phyloP scores from a whole-genome alignment of 192 early-diverging fungal genomes.

The Gryganskiella cystojenkinii region DNA sequence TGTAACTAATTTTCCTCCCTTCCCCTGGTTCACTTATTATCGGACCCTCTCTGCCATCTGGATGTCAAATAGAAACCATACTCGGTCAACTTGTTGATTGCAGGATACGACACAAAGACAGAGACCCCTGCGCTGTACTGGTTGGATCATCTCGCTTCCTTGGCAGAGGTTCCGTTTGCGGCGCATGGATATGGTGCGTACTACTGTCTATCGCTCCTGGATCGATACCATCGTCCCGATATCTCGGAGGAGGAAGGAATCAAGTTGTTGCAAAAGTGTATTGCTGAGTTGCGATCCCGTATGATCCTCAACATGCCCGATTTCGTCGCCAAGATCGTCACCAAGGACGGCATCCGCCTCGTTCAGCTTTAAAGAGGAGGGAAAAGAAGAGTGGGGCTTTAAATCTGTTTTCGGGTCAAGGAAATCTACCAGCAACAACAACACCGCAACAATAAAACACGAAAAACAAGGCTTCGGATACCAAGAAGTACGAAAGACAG shows the following conservation, averaged over 20 bases:
- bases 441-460: no score
- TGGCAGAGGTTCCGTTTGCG: constrained; percentile 84
- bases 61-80: constrained; percentile 77
- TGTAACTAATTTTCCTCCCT: background rate
- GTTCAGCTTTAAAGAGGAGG: constrained; percentile 53
- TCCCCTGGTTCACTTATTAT: background rate
- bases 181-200: constrained; percentile 95
- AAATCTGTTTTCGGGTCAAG: no score
- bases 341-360: constrained; percentile 86
- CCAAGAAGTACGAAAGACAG: no score
- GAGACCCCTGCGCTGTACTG: constrained; percentile 84
- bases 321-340: constrained; percentile 87
- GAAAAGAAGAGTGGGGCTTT: background rate
- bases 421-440: no score
- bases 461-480: no score
- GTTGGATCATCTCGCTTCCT: constrained; percentile 90
- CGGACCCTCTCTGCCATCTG: background rate
- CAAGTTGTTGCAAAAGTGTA: constrained; percentile 85
- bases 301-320: constrained; percentile 88
- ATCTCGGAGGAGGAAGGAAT: constrained; percentile 88
- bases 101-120: constrained; percentile 82
- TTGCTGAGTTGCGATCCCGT: constrained; percentile 83
- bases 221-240: constrained; percentile 87
- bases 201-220: constrained; percentile 91
- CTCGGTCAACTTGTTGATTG: constrained; percentile 90